A percentile compares a stretch with the other conserved stretches of the same genome.
These are phyloP conservation scores for Penicillium ochrochloron DNA, from an alignment of 495 filamentous ascomycete species.

Conservation along the genomic window DNA sequence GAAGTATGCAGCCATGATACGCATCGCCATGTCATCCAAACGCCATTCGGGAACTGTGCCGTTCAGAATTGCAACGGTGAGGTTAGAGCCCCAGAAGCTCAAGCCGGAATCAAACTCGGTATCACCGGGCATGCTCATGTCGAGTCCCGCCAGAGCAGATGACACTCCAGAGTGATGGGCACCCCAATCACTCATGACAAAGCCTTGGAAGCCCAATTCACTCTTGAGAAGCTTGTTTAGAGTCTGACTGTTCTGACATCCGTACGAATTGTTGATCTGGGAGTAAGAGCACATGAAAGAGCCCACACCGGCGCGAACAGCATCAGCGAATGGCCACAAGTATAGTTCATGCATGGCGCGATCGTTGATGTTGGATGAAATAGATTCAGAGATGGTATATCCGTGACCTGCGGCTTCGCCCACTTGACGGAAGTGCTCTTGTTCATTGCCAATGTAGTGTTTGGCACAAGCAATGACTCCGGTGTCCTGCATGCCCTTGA, in stretches of 20 bases:
- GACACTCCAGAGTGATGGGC: constrained; percentile 58
- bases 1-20: constrained; percentile 15
- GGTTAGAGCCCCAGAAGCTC: constrained; percentile 13
- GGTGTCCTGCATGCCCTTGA: constrained; percentile 57
- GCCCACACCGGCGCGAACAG: constrained; percentile 62
- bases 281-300: constrained; percentile 75
- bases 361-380: constrained; percentile 64
- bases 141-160: constrained; percentile 60
- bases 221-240: constrained; percentile 67
- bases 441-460: constrained; percentile 62
- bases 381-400: constrained; percentile 16
- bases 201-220: constrained; percentile 70
- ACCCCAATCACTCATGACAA: constrained; percentile 68
- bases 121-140: constrained; percentile 62
- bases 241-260: constrained; percentile 65
- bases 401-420: constrained; percentile 8
- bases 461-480: constrained; percentile 64
- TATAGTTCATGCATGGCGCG: constrained; percentile 81
- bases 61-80: constrained; percentile 6
- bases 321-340: constrained; percentile 74
- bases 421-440: constrained; percentile 43
- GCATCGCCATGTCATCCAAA: constrained; percentile 13
- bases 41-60: constrained; percentile 13
- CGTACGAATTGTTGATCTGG: constrained; percentile 66
- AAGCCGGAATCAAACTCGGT: constrained; percentile 7